Evolutionary conservation across 305 asterid species (phyloP).

Genomic region (Fraxinus velutina): DNA sequence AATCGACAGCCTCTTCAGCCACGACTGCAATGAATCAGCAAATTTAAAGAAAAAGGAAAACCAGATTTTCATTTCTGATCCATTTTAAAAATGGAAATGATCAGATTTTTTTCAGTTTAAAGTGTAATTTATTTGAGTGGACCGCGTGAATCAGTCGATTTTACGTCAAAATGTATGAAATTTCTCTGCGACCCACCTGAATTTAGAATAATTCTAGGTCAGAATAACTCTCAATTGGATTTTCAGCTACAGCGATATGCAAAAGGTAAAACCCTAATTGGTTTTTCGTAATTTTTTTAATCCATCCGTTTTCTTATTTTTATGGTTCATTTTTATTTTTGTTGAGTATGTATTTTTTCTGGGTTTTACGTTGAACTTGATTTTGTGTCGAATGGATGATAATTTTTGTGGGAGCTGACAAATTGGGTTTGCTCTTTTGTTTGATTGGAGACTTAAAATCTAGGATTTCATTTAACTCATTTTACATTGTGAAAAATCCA

Average conservation of each 20-base stretch:
- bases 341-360: not conserved
- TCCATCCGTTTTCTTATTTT: not conserved
- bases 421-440: not conserved
- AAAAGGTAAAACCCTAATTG: slow-evolving; percentile 42
- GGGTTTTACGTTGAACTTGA: not conserved
- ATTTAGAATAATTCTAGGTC: slow-evolving; percentile 24
- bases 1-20: slow-evolving; percentile 24
- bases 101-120: slow-evolving; percentile 16
- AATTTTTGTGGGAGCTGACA: not conserved
- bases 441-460: slow-evolving; percentile 14
- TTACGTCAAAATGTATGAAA: slow-evolving; percentile 25
- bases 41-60: not conserved
- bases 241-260: slow-evolving; percentile 31
- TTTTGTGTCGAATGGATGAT: slow-evolving; percentile 2
- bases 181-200: slow-evolving; percentile 12
- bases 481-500: not conserved
- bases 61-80: slow-evolving; percentile 16
- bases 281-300: slow-evolving; percentile 2
- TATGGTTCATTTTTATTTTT: not conserved
- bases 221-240: slow-evolving; percentile 5
- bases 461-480: not conserved
- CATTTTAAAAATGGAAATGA: slow-evolving; percentile 15
- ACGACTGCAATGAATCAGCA: slow-evolving; percentile 14
- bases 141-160: slow-evolving; percentile 19
- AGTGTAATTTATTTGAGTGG: slow-evolving; percentile 9